A percentile compares a stretch with the other conserved stretches of the same genome.
Conservation (phyloP, 441 rosid genomes). For the Macaranga tanarius region DNA sequence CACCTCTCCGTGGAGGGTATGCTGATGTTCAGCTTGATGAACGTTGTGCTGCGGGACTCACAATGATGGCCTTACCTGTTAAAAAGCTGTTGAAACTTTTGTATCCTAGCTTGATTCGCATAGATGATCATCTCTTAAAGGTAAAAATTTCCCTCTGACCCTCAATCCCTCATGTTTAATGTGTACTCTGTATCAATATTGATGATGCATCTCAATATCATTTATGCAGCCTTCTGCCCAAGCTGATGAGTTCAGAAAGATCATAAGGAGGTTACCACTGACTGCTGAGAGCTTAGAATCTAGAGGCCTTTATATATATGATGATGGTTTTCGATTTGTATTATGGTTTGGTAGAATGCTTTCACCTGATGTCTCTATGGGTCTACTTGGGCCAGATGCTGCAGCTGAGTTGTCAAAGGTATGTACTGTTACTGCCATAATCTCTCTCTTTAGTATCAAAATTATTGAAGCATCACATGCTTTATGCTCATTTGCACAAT, state of each 20-base stretch:
- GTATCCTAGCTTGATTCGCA: constrained; percentile 78
- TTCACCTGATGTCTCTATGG: constrained; percentile 78
- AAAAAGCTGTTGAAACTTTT: constrained; percentile 80
- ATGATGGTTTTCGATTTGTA: constrained; percentile 83
- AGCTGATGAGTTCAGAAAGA: constrained; percentile 42
- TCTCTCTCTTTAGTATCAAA: background rate
- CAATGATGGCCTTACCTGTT: constrained; percentile 91
- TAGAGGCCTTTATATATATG: constrained; percentile 85
- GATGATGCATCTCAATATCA: constrained; percentile 23
- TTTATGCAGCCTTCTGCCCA: constrained; percentile 56
- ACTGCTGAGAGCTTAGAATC: constrained; percentile 85
- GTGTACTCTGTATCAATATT: constrained; percentile 8
- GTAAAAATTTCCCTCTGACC: constrained; percentile 34
- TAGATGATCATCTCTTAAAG: constrained; percentile 82
- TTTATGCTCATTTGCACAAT: constrained; percentile 1
- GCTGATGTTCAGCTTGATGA: constrained; percentile 89
- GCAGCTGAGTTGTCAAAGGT: constrained; percentile 92
- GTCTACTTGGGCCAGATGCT: constrained; percentile 80
- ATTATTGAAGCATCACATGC: background rate
- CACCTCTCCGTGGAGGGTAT: constrained; percentile 79
- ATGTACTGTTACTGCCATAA: constrained; percentile 19
- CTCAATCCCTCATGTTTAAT: background rate
- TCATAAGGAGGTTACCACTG: constrained; percentile 57
- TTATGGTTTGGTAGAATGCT: constrained; percentile 96
- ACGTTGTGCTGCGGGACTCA: constrained; percentile 87